Conservation (phyloP, 2,329 filamentous ascomycete species). For the Alternaria metachromatica region DNA sequence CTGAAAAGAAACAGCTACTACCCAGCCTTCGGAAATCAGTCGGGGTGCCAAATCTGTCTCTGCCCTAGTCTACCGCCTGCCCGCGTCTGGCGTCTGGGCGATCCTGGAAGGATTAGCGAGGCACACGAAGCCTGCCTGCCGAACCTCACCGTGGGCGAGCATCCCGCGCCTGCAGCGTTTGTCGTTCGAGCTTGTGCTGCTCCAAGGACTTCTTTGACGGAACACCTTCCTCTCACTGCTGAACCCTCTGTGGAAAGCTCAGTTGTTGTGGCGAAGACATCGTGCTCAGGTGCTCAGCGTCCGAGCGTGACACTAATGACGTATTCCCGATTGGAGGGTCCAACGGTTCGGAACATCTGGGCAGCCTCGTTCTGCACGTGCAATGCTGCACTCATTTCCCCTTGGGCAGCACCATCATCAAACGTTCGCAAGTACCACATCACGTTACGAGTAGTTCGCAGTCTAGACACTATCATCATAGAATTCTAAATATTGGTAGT, state of each 20-base stretch:
- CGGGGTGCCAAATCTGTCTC: constrained; percentile 20
- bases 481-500: constrained; percentile 7
- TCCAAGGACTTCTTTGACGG: not conserved
- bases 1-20: constrained; percentile 23
- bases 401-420: not conserved
- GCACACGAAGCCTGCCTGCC: constrained; percentile 10
- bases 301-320: constrained; percentile 14
- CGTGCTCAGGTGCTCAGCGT: constrained; percentile 4
- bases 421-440: not conserved
- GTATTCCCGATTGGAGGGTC: constrained; percentile 6
- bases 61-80: constrained; percentile 20
- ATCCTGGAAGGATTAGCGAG: constrained; percentile 28
- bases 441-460: not conserved
- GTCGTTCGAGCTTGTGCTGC: not conserved
- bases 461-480: not conserved
- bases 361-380: constrained; percentile 11
- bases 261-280: not conserved
- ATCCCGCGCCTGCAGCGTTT: constrained; percentile 1
- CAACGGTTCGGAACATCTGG: constrained; percentile 3
- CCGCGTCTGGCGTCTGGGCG: constrained; percentile 17
- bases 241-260: not conserved
- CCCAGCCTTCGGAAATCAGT: constrained; percentile 28
- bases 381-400: not conserved
- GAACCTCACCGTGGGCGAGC: constrained; percentile 24
- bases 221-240: not conserved